These are phyloP conservation scores for Neofusicoccum ribis DNA, from an alignment of 2,329 filamentous ascomycete genomes.

Conservation along the genomic window DNA sequence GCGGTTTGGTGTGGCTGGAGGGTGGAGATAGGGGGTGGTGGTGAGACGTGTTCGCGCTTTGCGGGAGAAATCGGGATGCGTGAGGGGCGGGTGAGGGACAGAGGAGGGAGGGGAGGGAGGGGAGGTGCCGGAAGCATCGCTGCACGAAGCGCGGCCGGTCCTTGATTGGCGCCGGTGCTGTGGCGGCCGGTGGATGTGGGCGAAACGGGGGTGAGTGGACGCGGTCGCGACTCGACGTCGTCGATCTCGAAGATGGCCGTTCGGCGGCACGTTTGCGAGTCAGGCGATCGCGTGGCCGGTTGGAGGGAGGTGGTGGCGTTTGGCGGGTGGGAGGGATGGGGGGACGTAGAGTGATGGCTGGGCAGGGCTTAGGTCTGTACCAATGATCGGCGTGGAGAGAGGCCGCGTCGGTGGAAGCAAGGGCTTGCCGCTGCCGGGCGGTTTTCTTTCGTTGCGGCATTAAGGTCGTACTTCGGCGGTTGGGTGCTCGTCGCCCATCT, in stretches of 20 bases:
- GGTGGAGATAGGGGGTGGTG: too few relatives aligned
- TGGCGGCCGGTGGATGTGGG: conserved; percentile 27
- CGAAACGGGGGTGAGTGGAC: conserved; percentile 28
- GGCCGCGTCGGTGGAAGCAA: background rate
- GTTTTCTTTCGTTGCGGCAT: too few relatives aligned
- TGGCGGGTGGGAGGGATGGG: too few relatives aligned
- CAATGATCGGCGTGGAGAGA: conserved; percentile 30
- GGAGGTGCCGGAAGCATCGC: background rate
- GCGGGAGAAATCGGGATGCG: too few relatives aligned
- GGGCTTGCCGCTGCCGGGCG: too few relatives aligned
- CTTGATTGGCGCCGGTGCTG: conserved; percentile 25
- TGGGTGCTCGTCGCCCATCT: conserved; percentile 35
- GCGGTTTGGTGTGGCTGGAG: too few relatives aligned
- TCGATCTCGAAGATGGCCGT: conserved; percentile 47
- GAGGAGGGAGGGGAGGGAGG: too few relatives aligned
- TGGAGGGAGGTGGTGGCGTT: too few relatives aligned
- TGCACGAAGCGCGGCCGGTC: conserved; percentile 29
- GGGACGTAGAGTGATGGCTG: conserved; percentile 33
- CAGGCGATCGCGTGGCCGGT: too few relatives aligned
- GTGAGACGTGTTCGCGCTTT: too few relatives aligned
- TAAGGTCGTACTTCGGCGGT: conserved; percentile 25
- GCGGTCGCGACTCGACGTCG: conserved; percentile 41
- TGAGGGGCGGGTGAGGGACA: too few relatives aligned
- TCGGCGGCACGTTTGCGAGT: too few relatives aligned
- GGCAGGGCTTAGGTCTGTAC: conserved; percentile 50